Evolutionary conservation across 352 stramenopile species (phyloP).

Genomic region (Proteromonas lacertae): DNA sequence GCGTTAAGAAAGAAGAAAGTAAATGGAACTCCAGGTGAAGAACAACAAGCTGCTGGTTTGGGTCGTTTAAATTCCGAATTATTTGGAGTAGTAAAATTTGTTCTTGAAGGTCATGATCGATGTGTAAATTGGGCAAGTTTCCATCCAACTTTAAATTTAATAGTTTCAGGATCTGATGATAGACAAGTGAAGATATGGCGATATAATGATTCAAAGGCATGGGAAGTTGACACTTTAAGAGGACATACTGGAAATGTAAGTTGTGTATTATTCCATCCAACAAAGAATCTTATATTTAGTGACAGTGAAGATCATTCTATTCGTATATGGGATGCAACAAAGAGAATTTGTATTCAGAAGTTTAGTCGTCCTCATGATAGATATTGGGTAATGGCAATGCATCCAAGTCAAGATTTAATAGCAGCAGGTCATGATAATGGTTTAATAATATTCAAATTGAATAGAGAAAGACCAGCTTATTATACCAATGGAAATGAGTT

Average conservation of each 20-base stretch:
- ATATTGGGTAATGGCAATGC: conserved; percentile 39
- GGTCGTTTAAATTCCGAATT: conserved; percentile 60
- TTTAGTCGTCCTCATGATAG: conserved; percentile 94
- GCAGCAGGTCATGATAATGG: conserved; percentile 93
- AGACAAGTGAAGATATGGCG: conserved; percentile 83
- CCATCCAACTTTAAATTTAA: conserved; percentile 82
- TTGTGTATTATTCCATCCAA: conserved; percentile 94
- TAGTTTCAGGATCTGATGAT: conserved; percentile 91
- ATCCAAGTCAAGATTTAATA: conserved; percentile 65
- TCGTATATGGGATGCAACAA: conserved; percentile 92
- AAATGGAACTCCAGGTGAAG: conserved; percentile 31
- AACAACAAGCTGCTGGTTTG: conserved; percentile 25
- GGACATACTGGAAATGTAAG: conserved; percentile 98
- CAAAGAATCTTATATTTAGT: conserved; percentile 89
- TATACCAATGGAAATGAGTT: conserved; percentile 28
- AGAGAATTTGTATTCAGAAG: conserved; percentile 88
- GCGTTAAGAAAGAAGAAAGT: conserved; percentile 90
- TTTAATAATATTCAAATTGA: conserved; percentile 98
- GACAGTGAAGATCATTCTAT: conserved; percentile 97
- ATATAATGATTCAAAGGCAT: conserved; percentile 97
- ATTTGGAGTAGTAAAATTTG: conserved; percentile 98
- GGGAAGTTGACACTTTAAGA: conserved; percentile 97
- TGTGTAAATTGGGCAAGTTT: conserved; percentile 98
- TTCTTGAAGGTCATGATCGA: conserved; percentile 91
- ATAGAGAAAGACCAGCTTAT: conserved; percentile 74